Percentiles rank a stretch among this genome's conserved stretches.
phyloP scores from a whole-genome alignment of 2,329 filamentous ascomycete genomes.

The Helotiales sp. region DNA sequence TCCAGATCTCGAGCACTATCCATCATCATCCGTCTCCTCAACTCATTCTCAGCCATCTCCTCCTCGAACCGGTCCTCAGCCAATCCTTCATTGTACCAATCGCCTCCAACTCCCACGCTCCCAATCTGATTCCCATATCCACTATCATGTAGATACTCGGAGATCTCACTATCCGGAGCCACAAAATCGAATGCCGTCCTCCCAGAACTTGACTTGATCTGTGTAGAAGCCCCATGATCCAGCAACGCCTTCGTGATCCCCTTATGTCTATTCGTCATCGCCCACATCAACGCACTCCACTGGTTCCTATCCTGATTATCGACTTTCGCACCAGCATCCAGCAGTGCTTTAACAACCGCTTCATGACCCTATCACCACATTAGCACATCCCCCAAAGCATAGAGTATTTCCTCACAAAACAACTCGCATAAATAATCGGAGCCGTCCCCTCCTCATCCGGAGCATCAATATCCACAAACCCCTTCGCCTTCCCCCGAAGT shows the following conservation, averaged over 20 bases:
- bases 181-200: slow-evolving; percentile 96
- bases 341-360: slow-evolving; percentile 78
- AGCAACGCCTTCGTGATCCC: slow-evolving; percentile 89
- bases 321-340: slow-evolving; percentile 83
- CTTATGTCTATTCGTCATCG: slow-evolving; percentile 98
- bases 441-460: slow-evolving; percentile 93
- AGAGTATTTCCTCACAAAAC: slow-evolving; percentile 66
- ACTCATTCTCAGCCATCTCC: slow-evolving; percentile 93
- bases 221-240: slow-evolving; percentile 91
- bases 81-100: slow-evolving; percentile 93
- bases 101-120: slow-evolving; percentile 75
- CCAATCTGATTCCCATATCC: slow-evolving; percentile 76
- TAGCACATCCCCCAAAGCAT: slow-evolving; percentile 9
- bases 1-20: slow-evolving; percentile 96
- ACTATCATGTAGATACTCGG: slow-evolving; percentile 90
- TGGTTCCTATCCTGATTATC: slow-evolving; percentile 94
- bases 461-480: slow-evolving; percentile 81
- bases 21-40: slow-evolving; percentile 98
- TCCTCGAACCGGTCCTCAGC: slow-evolving; percentile 94
- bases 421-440: slow-evolving; percentile 96
- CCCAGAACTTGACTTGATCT: slow-evolving; percentile 91
- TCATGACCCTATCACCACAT: slow-evolving; percentile 69
- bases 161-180: slow-evolving; percentile 93
- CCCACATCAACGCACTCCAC: slow-evolving; percentile 99
- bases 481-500: slow-evolving; percentile 69